A percentile compares a stretch with the other conserved stretches of the same genome.
Conservation (phyloP, 2,329 filamentous ascomycete genomes). For the Plectosphaerella cucumerina region DNA sequence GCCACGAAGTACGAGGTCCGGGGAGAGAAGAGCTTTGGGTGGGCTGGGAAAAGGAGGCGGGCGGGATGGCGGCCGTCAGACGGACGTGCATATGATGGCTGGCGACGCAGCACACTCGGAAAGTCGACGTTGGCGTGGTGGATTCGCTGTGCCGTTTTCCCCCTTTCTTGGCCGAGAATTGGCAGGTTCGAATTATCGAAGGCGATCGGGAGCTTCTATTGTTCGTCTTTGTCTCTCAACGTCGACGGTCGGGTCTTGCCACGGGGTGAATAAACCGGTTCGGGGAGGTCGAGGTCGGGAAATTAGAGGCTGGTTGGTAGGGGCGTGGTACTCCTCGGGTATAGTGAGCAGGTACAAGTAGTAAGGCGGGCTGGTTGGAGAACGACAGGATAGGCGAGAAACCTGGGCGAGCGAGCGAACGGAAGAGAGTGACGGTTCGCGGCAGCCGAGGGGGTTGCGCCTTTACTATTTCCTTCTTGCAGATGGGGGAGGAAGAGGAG, state of each 20-base stretch:
- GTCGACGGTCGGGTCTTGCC: no score
- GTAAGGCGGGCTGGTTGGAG: background rate
- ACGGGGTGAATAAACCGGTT: no score
- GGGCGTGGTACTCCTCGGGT: no score
- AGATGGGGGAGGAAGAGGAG: background rate
- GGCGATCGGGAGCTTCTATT: no score
- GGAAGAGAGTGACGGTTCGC: slow-evolving; percentile 6
- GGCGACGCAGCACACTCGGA: no score
- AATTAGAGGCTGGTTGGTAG: no score
- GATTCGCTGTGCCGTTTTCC: no score
- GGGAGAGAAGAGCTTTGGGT: background rate
- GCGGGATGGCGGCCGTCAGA: background rate
- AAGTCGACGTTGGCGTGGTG: no score
- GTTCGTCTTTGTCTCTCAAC: no score
- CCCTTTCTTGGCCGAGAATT: background rate
- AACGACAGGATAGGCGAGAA: background rate
- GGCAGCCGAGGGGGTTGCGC: slow-evolving; percentile 3
- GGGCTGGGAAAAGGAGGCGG: background rate
- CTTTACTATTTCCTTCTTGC: background rate
- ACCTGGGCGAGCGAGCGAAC: background rate
- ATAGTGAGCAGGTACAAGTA: no score
- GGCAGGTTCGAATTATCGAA: no score
- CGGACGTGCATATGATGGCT: background rate
- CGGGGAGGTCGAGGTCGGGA: background rate
- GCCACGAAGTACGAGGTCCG: background rate